Conservation (phyloP, 1,284 basidiomycete genomes). For the Afroboletus lepidellus region DNA sequence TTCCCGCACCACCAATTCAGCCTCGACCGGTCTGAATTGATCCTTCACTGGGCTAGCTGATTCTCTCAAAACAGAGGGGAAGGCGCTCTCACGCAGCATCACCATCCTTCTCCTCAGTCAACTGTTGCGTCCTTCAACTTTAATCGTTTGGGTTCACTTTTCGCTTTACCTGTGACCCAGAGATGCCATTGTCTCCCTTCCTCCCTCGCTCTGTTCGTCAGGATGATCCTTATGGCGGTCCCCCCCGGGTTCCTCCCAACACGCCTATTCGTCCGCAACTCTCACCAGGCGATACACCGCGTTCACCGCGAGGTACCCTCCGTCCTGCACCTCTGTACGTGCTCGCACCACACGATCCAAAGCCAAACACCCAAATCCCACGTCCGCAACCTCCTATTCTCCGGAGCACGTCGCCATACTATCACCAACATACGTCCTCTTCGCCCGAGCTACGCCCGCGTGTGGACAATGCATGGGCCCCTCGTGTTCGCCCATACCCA, state of each 20-base stretch:
- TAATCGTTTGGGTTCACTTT: background rate
- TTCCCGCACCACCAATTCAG: background rate
- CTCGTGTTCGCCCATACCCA: constrained; percentile 20
- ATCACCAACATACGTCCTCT: constrained; percentile 28
- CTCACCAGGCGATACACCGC: constrained; percentile 10
- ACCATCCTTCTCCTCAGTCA: constrained; percentile 3
- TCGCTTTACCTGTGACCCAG: background rate
- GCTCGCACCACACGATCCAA: constrained; percentile 2
- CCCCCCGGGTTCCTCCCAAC: constrained; percentile 2
- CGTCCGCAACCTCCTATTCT: constrained; percentile 12
- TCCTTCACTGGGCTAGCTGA: background rate
- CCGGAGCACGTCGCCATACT: constrained; percentile 10
- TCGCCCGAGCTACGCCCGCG: constrained; percentile 27
- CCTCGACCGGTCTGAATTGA: constrained; percentile 14
- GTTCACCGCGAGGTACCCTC: constrained; percentile 19
- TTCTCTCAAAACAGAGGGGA: background rate
- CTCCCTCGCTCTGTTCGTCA: constrained; percentile 15
- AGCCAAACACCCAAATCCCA: background rate
- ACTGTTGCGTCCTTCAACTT: background rate
- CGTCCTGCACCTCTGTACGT: constrained; percentile 13
- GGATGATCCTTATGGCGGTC: constrained; percentile 4
- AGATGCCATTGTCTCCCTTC: constrained; percentile 24
- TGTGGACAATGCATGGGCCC: constrained; percentile 22
- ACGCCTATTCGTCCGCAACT: background rate
- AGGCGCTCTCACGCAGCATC: background rate